phyloP scores from a whole-genome alignment of 2,329 filamentous ascomycete species.

The Thielaviopsis musarum region DNA sequence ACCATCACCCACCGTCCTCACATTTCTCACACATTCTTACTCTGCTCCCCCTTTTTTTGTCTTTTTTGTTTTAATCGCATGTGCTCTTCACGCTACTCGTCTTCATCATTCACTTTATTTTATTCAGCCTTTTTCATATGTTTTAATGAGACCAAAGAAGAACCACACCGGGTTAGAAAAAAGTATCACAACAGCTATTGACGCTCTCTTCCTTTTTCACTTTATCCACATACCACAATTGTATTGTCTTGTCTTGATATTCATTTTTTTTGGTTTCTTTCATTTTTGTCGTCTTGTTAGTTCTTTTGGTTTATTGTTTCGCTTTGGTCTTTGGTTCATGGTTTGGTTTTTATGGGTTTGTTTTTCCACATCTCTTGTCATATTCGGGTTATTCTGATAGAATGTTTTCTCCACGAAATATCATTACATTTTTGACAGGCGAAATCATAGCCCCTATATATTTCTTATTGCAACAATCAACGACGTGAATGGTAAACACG shows the following conservation, averaged over 20 bases:
- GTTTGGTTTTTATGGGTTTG: neutral
- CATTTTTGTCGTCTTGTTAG: neutral
- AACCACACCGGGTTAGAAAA: neutral
- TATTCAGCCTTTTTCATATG: neutral
- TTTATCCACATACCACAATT: neutral
- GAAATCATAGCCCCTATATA: neutral
- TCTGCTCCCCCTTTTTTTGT: neutral
- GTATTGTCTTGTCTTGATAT: neutral
- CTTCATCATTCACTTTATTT: neutral
- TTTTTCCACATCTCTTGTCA: neutral
- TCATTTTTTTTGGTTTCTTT: neutral
- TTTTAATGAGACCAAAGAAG: conserved; percentile 8
- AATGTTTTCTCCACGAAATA: neutral
- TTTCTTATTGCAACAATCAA: neutral
- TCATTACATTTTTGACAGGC: neutral
- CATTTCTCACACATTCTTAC: no score
- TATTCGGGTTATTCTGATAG: neutral
- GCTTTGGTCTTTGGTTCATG: neutral
- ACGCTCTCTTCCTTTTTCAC: neutral
- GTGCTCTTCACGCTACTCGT: neutral
- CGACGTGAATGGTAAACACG: no score
- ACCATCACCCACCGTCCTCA: no score
- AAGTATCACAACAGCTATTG: neutral
- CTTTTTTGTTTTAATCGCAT: neutral
- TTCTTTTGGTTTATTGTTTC: neutral